phyloP scores from a whole-genome alignment of 2,329 filamentous ascomycete species.

The Alternaria triticina region DNA sequence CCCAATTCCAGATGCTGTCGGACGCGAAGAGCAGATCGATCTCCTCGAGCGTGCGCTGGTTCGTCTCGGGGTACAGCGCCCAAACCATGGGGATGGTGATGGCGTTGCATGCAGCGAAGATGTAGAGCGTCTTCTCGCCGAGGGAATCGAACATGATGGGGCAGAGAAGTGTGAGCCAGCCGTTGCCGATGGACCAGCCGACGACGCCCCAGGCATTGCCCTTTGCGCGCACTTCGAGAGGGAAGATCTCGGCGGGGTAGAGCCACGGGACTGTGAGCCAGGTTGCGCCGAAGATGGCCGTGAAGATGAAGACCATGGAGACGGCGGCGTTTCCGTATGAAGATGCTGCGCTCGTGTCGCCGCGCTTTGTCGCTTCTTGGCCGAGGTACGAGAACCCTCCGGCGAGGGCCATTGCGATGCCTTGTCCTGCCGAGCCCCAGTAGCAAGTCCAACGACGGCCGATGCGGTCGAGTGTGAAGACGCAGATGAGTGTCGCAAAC shows the following conservation, averaged over 20 bases:
- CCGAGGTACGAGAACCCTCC: constrained; percentile 66
- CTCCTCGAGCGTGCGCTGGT: constrained; percentile 75
- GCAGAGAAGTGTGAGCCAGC: constrained; percentile 61
- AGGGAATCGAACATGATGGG: constrained; percentile 62
- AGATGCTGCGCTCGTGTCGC: constrained; percentile 55
- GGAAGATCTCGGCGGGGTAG: constrained; percentile 77
- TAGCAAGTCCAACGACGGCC: constrained; percentile 73
- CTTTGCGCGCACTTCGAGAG: constrained; percentile 71
- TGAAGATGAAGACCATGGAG: constrained; percentile 74
- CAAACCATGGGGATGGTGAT: constrained; percentile 73
- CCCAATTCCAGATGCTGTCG: constrained; percentile 71
- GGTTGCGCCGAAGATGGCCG: constrained; percentile 68
- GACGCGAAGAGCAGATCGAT: constrained; percentile 76
- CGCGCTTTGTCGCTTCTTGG: constrained; percentile 56
- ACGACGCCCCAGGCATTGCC: constrained; percentile 79
- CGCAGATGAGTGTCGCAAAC: constrained; percentile 71
- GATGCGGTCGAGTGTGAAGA: constrained; percentile 73
- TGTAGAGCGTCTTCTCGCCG: constrained; percentile 74
- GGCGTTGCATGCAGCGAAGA: constrained; percentile 73
- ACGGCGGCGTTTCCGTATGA: constrained; percentile 69
- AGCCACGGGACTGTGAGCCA: constrained; percentile 66
- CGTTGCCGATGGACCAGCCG: constrained; percentile 78
- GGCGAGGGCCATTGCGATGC: constrained; percentile 70
- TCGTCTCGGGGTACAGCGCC: constrained; percentile 76
- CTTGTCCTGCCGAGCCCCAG: constrained; percentile 70